phyloP scores from a whole-genome alignment of 345 rosid genomes.

The Hibiscus mutabilis region DNA sequence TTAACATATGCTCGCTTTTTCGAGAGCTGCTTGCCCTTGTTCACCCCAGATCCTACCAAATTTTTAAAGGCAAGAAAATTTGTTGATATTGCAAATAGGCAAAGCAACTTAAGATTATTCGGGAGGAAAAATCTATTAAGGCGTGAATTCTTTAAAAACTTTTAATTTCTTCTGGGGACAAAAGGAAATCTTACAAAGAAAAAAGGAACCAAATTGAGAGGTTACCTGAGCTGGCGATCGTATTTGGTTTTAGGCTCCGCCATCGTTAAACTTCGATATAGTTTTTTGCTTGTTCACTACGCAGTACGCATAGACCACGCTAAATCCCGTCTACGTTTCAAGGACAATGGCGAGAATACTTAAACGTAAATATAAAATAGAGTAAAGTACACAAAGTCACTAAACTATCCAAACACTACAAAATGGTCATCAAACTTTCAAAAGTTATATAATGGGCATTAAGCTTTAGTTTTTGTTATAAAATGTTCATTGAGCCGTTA shows the following conservation, averaged over 20 bases:
- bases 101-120: neutral
- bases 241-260: constrained; percentile 79
- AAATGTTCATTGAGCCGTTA: too few species aligned
- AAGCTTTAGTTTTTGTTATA: too few species aligned
- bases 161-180: neutral
- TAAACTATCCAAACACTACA: too few species aligned
- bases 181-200: neutral
- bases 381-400: too few species aligned
- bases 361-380: too few species aligned
- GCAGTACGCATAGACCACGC: neutral
- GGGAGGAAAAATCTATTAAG: neutral
- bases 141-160: neutral
- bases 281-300: constrained; percentile 15
- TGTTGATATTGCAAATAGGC: neutral
- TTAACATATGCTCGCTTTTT: constrained; percentile 84
- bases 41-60: constrained; percentile 90
- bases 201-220: neutral
- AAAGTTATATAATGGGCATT: too few species aligned
- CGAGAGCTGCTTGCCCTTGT: constrained; percentile 83
- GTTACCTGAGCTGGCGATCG: constrained; percentile 95
- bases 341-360: neutral
- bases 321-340: neutral
- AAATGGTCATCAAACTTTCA: too few species aligned
- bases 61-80: neutral
- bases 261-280: constrained; percentile 27